Percentiles rank a stretch among this genome's conserved stretches.
Conservation (phyloP, 345 rosid genomes). For the Brassica incana region DNA sequence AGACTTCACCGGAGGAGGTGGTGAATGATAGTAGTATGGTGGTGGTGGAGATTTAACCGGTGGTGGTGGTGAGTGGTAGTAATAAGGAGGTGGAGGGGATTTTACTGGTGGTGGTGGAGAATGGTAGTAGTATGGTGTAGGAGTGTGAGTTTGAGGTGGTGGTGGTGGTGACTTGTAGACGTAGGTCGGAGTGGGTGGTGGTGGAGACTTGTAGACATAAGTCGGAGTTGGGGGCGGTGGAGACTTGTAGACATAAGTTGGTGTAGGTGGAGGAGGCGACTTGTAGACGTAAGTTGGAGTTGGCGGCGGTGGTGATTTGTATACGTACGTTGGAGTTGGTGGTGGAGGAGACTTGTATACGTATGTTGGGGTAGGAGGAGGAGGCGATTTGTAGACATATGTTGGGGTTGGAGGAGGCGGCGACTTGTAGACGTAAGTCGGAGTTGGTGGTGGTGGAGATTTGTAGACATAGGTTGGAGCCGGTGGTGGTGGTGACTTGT, state of each 20-base stretch:
- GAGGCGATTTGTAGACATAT: slow-evolving; percentile 37
- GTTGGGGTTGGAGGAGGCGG: slow-evolving; percentile 36
- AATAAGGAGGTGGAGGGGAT: slow-evolving; percentile 37
- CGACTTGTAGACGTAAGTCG: slow-evolving; percentile 26
- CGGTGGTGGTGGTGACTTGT: slow-evolving; percentile 49
- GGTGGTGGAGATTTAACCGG: slow-evolving; percentile 26
- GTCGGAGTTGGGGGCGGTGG: slow-evolving; percentile 44
- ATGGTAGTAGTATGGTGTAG: slow-evolving; percentile 32
- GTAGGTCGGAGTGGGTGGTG: slow-evolving; percentile 14
- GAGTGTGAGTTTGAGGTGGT: slow-evolving; percentile 27
- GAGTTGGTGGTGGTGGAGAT: slow-evolving; percentile 42
- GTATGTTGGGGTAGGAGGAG: slow-evolving; percentile 36
- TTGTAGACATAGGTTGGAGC: slow-evolving; percentile 29
- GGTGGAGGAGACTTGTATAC: slow-evolving; percentile 43
- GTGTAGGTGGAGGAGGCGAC: slow-evolving; percentile 48
- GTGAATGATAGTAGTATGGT: slow-evolving; percentile 38
- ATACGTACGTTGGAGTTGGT: slow-evolving; percentile 6
- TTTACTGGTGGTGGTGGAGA: slow-evolving; percentile 42
- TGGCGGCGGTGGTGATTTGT: slow-evolving; percentile 31
- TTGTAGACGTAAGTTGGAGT: slow-evolving; percentile 48
- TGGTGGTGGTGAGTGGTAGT: slow-evolving; percentile 52
- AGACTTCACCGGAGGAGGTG: slow-evolving; percentile 35
- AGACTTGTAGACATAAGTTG: slow-evolving; percentile 37
- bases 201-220: slow-evolving; percentile 36
- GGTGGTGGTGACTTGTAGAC: slow-evolving; percentile 36